phyloP scores from a whole-genome alignment of 2,329 filamentous ascomycete species.

The Colletotrichum sp. region DNA sequence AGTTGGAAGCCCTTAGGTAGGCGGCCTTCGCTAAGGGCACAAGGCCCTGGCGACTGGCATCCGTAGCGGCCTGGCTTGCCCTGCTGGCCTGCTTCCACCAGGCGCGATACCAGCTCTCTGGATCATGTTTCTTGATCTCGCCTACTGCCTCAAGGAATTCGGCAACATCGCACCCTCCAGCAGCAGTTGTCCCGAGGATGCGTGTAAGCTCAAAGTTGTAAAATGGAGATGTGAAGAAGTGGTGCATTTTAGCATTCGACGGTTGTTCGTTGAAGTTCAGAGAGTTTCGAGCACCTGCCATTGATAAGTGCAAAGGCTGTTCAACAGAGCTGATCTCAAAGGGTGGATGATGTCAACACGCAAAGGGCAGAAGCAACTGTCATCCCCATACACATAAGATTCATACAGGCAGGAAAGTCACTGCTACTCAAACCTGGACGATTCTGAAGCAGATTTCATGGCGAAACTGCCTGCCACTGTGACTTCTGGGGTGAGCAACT shows the following conservation, averaged over 20 bases:
- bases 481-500: neutral
- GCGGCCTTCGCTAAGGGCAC: constrained; percentile 33
- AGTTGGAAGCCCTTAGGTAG: constrained; percentile 46
- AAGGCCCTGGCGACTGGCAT: constrained; percentile 28
- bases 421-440: neutral
- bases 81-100: constrained; percentile 38
- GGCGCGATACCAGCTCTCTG: constrained; percentile 42
- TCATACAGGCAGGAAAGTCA: neutral
- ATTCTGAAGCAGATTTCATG: neutral
- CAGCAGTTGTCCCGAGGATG: constrained; percentile 39
- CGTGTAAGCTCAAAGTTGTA: constrained; percentile 50
- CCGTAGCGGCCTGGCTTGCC: constrained; percentile 36
- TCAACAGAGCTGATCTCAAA: neutral
- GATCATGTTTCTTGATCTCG: constrained; percentile 41
- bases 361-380: neutral
- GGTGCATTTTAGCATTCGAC: neutral
- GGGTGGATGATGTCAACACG: neutral
- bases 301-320: neutral
- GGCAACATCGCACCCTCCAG: constrained; percentile 41
- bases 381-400: neutral
- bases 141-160: constrained; percentile 43
- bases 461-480: neutral
- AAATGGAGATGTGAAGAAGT: constrained; percentile 29
- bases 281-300: neutral
- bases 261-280: neutral